Percentiles rank a stretch among this genome's conserved stretches.
Conservation (phyloP, 768 basidiomycete species). For the Panellus pusillus region DNA sequence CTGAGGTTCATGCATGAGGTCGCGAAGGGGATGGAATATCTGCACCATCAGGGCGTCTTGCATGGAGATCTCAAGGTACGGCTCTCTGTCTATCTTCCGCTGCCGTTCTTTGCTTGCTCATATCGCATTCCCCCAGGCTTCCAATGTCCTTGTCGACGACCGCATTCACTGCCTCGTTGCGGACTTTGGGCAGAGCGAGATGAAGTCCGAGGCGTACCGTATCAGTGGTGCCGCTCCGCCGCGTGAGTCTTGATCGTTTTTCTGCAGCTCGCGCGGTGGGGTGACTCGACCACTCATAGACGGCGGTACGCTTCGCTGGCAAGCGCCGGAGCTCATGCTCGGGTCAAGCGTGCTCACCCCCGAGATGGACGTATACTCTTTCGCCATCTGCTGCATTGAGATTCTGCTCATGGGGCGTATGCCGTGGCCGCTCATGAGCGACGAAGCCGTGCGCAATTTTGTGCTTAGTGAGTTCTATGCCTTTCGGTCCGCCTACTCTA, state of each 20-base stretch:
- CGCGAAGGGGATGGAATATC: slow-evolving; percentile 78
- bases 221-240: slow-evolving; percentile 52
- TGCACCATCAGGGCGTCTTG: slow-evolving; percentile 65
- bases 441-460: slow-evolving; percentile 49
- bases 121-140: no score
- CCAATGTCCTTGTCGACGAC: slow-evolving; percentile 78
- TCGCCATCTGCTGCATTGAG: slow-evolving; percentile 64
- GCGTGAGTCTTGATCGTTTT: slow-evolving; percentile 38
- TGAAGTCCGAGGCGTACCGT: slow-evolving; percentile 69
- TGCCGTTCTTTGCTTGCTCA: neutral
- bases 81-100: neutral
- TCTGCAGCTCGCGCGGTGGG: neutral
- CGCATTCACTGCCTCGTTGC: slow-evolving; percentile 67
- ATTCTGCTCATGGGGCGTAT: slow-evolving; percentile 61
- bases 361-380: slow-evolving; percentile 69
- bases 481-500: slow-evolving; percentile 5
- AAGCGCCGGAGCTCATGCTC: slow-evolving; percentile 64
- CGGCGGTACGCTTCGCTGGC: slow-evolving; percentile 66
- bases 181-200: slow-evolving; percentile 82
- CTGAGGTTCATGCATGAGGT: slow-evolving; percentile 70
- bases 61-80: slow-evolving; percentile 81
- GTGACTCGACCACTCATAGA: slow-evolving; percentile 30
- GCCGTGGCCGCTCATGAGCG: slow-evolving; percentile 55
- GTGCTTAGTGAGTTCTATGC: slow-evolving; percentile 44
- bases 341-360: slow-evolving; percentile 48